These are phyloP conservation scores for Saccharum officinarum DNA, from an alignment of 176 grass and related monocot species.

Conservation along the genomic window DNA sequence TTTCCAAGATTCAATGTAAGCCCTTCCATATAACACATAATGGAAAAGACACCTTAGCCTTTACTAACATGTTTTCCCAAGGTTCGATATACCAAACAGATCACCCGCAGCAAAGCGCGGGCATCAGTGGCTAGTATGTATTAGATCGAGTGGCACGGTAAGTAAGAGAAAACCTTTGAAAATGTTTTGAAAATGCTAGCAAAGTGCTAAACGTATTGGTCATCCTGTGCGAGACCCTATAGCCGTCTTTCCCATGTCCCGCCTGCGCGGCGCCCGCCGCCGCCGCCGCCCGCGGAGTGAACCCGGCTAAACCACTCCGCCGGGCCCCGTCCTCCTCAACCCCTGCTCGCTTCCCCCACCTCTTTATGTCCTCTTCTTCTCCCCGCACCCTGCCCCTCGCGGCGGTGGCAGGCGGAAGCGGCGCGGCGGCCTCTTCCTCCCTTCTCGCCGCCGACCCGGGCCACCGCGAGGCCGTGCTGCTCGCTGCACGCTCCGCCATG, in stretches of 20 bases:
- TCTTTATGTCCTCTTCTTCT: constrained; percentile 23
- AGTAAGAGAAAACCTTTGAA: no score
- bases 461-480: constrained; percentile 63
- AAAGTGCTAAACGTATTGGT: no score
- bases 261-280: constrained; percentile 25
- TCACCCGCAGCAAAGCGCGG: no score
- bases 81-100: no score
- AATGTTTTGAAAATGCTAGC: no score
- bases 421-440: constrained; percentile 19
- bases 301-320: constrained; percentile 36
- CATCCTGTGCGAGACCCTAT: no score
- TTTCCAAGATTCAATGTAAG: no score
- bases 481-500: constrained; percentile 45
- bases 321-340: not conserved
- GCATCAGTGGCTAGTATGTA: no score
- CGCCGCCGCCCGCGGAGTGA: constrained; percentile 18
- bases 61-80: no score
- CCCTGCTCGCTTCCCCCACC: not conserved
- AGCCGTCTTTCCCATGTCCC: constrained; percentile 25
- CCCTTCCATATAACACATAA: no score
- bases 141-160: no score
- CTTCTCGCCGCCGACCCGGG: constrained; percentile 53
- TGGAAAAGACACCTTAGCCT: no score
- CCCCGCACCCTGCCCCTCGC: constrained; percentile 14
- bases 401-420: constrained; percentile 1